Base-by-base conservation (phyloP, 2,329 filamentous ascomycete genomes). In the Xylariaceae sp. region DNA sequence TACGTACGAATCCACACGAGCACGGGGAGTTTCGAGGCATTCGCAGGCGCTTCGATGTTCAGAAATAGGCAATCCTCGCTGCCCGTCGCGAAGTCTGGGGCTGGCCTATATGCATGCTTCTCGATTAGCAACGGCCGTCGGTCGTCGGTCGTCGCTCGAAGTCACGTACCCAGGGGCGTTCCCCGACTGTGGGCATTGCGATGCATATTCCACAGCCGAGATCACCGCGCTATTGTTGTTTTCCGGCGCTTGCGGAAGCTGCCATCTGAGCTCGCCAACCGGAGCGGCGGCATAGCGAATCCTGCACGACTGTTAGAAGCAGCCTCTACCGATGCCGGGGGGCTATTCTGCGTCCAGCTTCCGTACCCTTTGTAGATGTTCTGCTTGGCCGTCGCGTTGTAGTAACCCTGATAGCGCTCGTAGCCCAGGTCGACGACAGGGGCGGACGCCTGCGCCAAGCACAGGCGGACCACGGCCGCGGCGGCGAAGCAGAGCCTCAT, bases 11-110 rank as follows among this genome's bases (percentile, higher is more conserved):
- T 66, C 61, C 61, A 70, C 4, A 71, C 61, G 2, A 71, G 39
- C 0, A 72, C 67, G 0, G 67, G 60, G 5, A 51, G 55, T 46
- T 19, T 26, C 41, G 54, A 44, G 37, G 36, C 35, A 38, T 50
- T 44, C 9, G 44, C 43, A 2, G 68, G 66, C 3, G 63, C 60
- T 36, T 60, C 56, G 4, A 71, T 59, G 41, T 70, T 68, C 9
- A 71, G 46, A 39, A 67, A 68, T 9, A 64, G 49, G 38, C 68
- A 72, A 37, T 70, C 67, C 42, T 71, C 66, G 32, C 59, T 49
- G 3, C 54, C 57, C 1, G 47, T 46, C 12, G 49, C 31, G 6
- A 17, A 14, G 5, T 5, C 12, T 10, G 29, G 3, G 32, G 29
- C n/a, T 30, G 35, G 9, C 21, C 35, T 6, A 29, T 27, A 34